phyloP scores from a whole-genome alignment of 2,329 filamentous ascomycete genomes.

The Fusarium pseudoanthophilum region DNA sequence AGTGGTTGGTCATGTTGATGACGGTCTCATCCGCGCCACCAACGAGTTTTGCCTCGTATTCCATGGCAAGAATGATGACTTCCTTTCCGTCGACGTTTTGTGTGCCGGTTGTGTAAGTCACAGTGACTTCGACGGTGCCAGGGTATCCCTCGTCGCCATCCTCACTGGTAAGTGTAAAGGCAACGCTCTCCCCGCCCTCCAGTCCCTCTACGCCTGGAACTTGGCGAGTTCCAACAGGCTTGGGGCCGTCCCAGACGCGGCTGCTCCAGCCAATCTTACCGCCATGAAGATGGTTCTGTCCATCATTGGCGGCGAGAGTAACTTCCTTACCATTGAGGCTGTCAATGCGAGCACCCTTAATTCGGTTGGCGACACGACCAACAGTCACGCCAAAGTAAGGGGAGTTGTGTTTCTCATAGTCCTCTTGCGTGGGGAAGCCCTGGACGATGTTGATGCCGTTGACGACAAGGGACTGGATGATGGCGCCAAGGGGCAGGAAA shows the following conservation, averaged over 20 bases:
- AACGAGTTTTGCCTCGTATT: conserved; percentile 88
- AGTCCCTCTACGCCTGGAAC: conserved; percentile 63
- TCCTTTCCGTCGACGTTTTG: conserved; percentile 70
- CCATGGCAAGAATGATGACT: conserved; percentile 80
- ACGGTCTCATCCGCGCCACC: conserved; percentile 87
- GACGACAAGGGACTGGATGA: conserved; percentile 83
- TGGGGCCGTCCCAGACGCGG: conserved; percentile 78
- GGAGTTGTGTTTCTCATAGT: conserved; percentile 79
- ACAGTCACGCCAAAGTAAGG: conserved; percentile 95
- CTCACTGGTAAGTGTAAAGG: conserved; percentile 73
- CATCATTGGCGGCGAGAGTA: conserved; percentile 78
- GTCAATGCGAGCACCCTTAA: conserved; percentile 76
- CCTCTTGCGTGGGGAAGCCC: conserved; percentile 79
- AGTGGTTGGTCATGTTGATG: conserved; percentile 96
- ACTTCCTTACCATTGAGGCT: conserved; percentile 78
- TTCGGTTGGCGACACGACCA: conserved; percentile 84
- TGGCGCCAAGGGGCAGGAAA: conserved; percentile 80
- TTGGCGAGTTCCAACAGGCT: conserved; percentile 61
- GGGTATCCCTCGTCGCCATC: conserved; percentile 93
- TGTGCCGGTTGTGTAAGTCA: conserved; percentile 82
- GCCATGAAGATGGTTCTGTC: conserved; percentile 79
- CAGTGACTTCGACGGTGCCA: conserved; percentile 79
- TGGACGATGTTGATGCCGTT: conserved; percentile 88
- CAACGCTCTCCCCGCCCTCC: conserved; percentile 72
- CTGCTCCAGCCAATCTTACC: conserved; percentile 84